Evolutionary conservation across 352 stramenopile species (phyloP).

Genomic region (Globisporangium paddicum): DNA sequence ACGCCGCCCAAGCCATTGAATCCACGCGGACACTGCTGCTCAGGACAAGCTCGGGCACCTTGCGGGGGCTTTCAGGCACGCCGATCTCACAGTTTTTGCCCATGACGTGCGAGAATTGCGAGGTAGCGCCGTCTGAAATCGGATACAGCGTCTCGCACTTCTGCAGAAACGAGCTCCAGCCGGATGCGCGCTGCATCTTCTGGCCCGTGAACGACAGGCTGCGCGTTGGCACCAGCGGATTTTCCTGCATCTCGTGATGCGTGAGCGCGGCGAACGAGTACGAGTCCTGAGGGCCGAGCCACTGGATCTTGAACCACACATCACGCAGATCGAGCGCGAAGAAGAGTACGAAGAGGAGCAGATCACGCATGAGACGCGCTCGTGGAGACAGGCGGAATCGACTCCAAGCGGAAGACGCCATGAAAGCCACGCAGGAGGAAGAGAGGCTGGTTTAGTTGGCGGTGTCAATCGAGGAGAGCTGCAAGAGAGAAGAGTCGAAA

Average conservation of each 20-base stretch:
- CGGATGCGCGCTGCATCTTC: slow-evolving; percentile 19
- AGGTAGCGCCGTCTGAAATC: slow-evolving; percentile 9
- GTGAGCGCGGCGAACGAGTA: slow-evolving; percentile 34
- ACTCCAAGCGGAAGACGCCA: not conserved
- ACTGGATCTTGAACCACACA: slow-evolving; percentile 53
- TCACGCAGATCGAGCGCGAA: slow-evolving; percentile 47
- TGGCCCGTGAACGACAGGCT: slow-evolving; percentile 15
- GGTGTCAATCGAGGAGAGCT: not conserved
- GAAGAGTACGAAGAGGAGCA: slow-evolving; percentile 22
- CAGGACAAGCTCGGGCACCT: slow-evolving; percentile 32
- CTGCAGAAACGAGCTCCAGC: slow-evolving; percentile 47
- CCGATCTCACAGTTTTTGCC: slow-evolving; percentile 43
- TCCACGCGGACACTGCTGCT: slow-evolving; percentile 40
- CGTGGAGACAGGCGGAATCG: slow-evolving; percentile 2
- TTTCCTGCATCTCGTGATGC: slow-evolving; percentile 17
- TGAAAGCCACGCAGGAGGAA: not conserved
- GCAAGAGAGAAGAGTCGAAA: not conserved
- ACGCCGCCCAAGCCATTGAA: slow-evolving; percentile 47
- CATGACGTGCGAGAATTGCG: slow-evolving; percentile 25
- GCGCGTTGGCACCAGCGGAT: not conserved
- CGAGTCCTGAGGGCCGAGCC: slow-evolving; percentile 34
- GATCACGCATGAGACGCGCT: slow-evolving; percentile 21
- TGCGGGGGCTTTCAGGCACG: slow-evolving; percentile 8
- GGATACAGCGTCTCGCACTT: slow-evolving; percentile 31
- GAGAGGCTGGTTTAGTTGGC: not conserved